These are phyloP conservation scores for Spizellomyces sp. DNA, from an alignment of 192 early-diverging fungal species.

Conservation along the genomic window DNA sequence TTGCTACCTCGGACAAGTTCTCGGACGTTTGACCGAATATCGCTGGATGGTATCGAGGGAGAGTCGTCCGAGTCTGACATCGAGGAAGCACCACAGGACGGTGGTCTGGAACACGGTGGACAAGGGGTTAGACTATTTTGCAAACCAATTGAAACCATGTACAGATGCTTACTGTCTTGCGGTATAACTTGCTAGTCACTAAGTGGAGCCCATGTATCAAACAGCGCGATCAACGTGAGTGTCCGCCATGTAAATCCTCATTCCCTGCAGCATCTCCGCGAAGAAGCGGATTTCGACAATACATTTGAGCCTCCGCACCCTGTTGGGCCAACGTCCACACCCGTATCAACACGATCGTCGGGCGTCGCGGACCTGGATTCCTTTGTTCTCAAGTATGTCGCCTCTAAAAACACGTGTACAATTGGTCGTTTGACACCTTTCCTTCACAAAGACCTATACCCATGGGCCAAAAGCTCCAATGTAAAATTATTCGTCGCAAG, in stretches of 20 bases:
- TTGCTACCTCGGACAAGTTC: not conserved
- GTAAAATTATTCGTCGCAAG: slow-evolving; percentile 64
- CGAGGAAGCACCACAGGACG: too few relatives aligned
- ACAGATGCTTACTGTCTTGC: not conserved
- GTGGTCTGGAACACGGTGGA: too few relatives aligned
- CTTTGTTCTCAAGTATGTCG: slow-evolving; percentile 27
- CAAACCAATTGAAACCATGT: not conserved
- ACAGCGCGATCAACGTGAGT: too few relatives aligned
- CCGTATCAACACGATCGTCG: not conserved
- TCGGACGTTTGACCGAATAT: not conserved
- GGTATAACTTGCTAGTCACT: too few relatives aligned
- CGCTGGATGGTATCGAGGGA: not conserved
- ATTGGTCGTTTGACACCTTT: not conserved
- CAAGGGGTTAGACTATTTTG: too few relatives aligned
- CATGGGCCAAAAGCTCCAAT: slow-evolving; percentile 65
- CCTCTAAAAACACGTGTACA: not conserved
- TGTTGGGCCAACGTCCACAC: slow-evolving; percentile 2
- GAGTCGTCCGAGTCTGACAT: not conserved
- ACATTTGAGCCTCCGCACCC: slow-evolving; percentile 22
- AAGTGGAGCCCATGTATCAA: too few relatives aligned
- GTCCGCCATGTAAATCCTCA: too few relatives aligned
- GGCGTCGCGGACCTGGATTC: slow-evolving; percentile 4
- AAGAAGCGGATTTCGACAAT: slow-evolving; percentile 22
- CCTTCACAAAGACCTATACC: slow-evolving; percentile 62
- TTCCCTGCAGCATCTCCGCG: not conserved